Evolutionary conservation across 805 yeast species (phyloP), one percentile per base, ranked within the genome.

Genomic region (Candida orba): DNA sequence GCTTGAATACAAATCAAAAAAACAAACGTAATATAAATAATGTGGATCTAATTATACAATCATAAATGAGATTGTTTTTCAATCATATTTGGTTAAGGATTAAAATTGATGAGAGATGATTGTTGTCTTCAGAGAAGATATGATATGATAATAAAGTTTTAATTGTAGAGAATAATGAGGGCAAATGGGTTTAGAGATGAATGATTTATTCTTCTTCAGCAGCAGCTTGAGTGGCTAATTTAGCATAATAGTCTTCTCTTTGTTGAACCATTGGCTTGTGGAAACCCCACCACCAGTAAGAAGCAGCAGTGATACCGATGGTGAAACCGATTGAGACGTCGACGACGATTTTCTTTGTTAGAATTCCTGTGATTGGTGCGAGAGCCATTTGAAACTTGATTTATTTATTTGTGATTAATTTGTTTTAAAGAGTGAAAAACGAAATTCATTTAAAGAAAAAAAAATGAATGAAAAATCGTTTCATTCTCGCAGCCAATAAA

Each of bases 361-460:
- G 75, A 50, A 83, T 71, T 54, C 96, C 96, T 43, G 81, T 77
- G 60, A 90, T 87, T 59, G 95, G 93, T 62, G 91, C 85, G 62
- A 86, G 74, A 65, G 89, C 83, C 84, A 81, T 84, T 44, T 45
- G 63, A 48, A 37, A 41, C 44, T 37, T 52, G 38, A n/a, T n/a
- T n/a, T n/a, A n/a, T 39, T 25, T 41, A 18, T 38, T 18, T 14
- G 35, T 35, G 31, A 27, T 13, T 14, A 33, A 29, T n/a, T n/a
- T n/a, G n/a, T n/a, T n/a, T n/a, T n/a, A n/a, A n/a, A n/a, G n/a
- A n/a, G n/a, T n/a, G n/a, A n/a, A n/a, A n/a, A n/a, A n/a, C n/a
- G n/a, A n/a, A n/a, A n/a, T n/a, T n/a, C n/a, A n/a, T n/a, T n/a
- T n/a, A 6, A 36, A 29, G 13, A 29, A 13, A 13, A 23, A 18